Conservation (phyloP, 306 rosid species). For the Casuarina cunninghamiana region DNA sequence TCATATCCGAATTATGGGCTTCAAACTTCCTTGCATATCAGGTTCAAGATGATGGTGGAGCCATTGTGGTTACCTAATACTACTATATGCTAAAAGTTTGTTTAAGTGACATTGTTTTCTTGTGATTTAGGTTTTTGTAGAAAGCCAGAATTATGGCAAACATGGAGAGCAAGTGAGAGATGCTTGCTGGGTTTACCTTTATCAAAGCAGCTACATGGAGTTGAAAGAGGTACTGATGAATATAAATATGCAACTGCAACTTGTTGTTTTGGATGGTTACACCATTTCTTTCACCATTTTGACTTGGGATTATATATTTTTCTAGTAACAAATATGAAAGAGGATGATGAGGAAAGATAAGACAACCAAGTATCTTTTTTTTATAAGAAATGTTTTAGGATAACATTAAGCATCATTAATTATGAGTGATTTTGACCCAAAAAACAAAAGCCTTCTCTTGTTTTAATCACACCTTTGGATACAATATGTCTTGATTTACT, state of each 20-base stretch:
- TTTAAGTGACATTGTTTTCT: too few relatives aligned
- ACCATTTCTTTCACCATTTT: constrained; percentile 22
- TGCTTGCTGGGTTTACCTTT: constrained; percentile 99
- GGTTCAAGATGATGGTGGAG: too few relatives aligned
- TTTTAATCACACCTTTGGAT: too few relatives aligned
- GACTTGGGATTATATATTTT: background rate
- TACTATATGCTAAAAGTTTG: too few relatives aligned
- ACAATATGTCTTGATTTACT: too few relatives aligned
- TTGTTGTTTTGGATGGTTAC: constrained; percentile 25
- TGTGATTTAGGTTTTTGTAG: constrained; percentile 73
- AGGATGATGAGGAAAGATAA: background rate
- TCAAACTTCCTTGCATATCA: too few relatives aligned
- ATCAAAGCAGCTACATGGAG: constrained; percentile 97
- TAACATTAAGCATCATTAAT: background rate
- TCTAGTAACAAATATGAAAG: constrained; percentile 7
- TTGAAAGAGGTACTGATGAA: constrained; percentile 80
- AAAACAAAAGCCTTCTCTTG: background rate
- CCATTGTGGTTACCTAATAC: too few relatives aligned
- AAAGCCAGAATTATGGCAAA: constrained; percentile 92
- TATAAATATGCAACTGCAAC: constrained; percentile 17
- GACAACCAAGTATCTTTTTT: background rate
- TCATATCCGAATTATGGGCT: too few relatives aligned
- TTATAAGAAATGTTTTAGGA: background rate
- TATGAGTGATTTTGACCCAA: background rate
- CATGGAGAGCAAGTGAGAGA: constrained; percentile 94